Conservation (phyloP, 2,329 filamentous ascomycete genomes). For the Alternaria consortialis region DNA sequence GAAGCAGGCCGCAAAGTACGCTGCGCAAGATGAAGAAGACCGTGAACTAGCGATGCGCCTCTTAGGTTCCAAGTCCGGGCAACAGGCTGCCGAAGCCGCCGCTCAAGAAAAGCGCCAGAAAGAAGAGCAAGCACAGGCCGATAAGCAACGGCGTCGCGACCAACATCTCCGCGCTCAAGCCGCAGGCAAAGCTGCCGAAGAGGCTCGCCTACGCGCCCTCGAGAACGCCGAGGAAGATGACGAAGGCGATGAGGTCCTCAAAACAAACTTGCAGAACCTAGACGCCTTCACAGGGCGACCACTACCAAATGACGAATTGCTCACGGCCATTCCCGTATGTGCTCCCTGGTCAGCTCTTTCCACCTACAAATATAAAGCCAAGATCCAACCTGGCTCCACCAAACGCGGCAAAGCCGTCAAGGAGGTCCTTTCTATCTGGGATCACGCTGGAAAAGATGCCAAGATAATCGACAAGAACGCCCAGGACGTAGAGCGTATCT, state of each 20-base stretch:
- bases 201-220: slow-evolving; percentile 62
- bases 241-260: slow-evolving; percentile 66
- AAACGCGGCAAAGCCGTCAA: slow-evolving; percentile 97
- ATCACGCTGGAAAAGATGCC: slow-evolving; percentile 66
- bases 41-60: slow-evolving; percentile 82
- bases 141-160: slow-evolving; percentile 76
- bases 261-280: slow-evolving; percentile 54
- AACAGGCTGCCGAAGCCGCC: slow-evolving; percentile 70
- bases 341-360: slow-evolving; percentile 70
- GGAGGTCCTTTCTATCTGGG: slow-evolving; percentile 87
- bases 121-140: slow-evolving; percentile 76
- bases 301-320: slow-evolving; percentile 81
- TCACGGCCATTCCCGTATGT: slow-evolving; percentile 70
- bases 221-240: slow-evolving; percentile 57
- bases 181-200: slow-evolving; percentile 79
- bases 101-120: slow-evolving; percentile 71
- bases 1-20: slow-evolving; percentile 89
- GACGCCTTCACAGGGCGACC: slow-evolving; percentile 81
- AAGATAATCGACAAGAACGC: slow-evolving; percentile 57
- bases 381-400: slow-evolving; percentile 85
- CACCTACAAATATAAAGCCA: slow-evolving; percentile 91
- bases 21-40: slow-evolving; percentile 93
- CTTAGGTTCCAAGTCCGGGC: slow-evolving; percentile 78
- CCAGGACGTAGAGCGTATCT: slow-evolving; percentile 74
- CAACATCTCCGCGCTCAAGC: slow-evolving; percentile 82